A percentile compares a stretch with the other conserved stretches of the same genome.
Evolutionary conservation across 805 yeast species (phyloP).

Genomic region (Metschnikowia shivogae): DNA sequence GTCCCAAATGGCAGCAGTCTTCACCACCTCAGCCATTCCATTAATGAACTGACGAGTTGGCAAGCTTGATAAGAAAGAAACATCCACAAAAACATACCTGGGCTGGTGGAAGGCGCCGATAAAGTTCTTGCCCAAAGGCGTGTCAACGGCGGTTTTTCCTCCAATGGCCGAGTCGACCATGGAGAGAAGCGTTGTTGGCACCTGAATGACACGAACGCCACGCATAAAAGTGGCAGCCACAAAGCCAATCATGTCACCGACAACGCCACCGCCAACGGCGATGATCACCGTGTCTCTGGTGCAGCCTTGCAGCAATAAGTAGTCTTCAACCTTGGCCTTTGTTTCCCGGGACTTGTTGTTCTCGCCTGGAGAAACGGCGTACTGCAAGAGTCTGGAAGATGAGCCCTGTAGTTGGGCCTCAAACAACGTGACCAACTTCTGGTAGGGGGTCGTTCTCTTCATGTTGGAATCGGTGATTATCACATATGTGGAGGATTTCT

Average conservation of each 20-base stretch:
- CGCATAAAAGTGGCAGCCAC: slow-evolving; percentile 99
- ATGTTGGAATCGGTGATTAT: slow-evolving; percentile 84
- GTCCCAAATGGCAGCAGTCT: slow-evolving; percentile 98
- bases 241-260: slow-evolving; percentile 98
- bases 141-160: slow-evolving; percentile 97
- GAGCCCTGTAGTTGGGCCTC: slow-evolving; percentile 31
- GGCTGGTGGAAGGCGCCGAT: slow-evolving; percentile 99
- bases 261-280: slow-evolving; percentile 97
- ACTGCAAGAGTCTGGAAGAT: slow-evolving; percentile 67
- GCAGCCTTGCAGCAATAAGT: slow-evolving; percentile 74
- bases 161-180: slow-evolving; percentile 99
- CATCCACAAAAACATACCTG: slow-evolving; percentile 78
- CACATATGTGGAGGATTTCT: slow-evolving; percentile 87
- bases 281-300: slow-evolving; percentile 92
- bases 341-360: slow-evolving; percentile 82
- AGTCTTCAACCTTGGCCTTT: slow-evolving; percentile 92
- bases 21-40: slow-evolving; percentile 97
- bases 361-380: slow-evolving; percentile 88
- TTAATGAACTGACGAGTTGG: slow-evolving; percentile 94
- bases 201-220: slow-evolving; percentile 89
- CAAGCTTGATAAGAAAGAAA: slow-evolving; percentile 78
- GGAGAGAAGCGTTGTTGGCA: slow-evolving; percentile 89
- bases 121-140: slow-evolving; percentile 92
- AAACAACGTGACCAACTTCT: slow-evolving; percentile 43
- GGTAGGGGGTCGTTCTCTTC: slow-evolving; percentile 58